Base-by-base conservation (phyloP, 164 flowering plant genomes). In the Vitis rupestris region DNA sequence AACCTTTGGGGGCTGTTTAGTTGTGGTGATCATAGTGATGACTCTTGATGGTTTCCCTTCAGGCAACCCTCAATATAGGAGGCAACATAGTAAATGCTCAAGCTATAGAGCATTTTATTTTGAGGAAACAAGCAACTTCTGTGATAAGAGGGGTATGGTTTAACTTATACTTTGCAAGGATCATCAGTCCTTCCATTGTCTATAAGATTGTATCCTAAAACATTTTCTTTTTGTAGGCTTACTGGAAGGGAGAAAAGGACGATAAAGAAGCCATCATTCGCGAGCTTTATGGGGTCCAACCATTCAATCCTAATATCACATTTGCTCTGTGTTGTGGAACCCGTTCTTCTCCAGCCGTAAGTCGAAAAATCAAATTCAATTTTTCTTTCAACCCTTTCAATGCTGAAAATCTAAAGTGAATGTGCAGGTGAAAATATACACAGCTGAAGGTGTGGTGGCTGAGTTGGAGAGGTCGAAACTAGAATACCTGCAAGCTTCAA, bases 341-440 rank as follows among this genome's bases (percentile, higher is more conserved):
- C 47, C 88, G 89, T 50, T 93, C 98, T 48, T 93, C 98, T 37
- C 98, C 99, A 8, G 95, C 94, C 6, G 99, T 95, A 80, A 84
- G 87, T 44, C 13, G 0, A 27, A 37, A 44, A 19, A 23, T 59
- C 31, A 17, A 48, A 3, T 27, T 51, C 54, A 52, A 49, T 27
- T 27, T n/a, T 15, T 8, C 15, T 50, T n/a, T 23, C 59, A 44
- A 50, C 15, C 5, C 10, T 15, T 8, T 8, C 23, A 55, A 67
- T 10, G 2, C 37, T 67, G 70, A 67, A 29, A 27, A 14, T 9
- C 9, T 13, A 60, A 31, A 11, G 3, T 8, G 10, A 44, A 69
- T 55, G 10, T 65, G 71, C 75, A 94, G 98, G 94, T 92, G 56
- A 84, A 84, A 56, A 84, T 91, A 75, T 95, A 90, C 74, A 91